Base-by-base conservation (phyloP, 2,329 filamentous ascomycete genomes). In the Biscogniauxia mediterranea region DNA sequence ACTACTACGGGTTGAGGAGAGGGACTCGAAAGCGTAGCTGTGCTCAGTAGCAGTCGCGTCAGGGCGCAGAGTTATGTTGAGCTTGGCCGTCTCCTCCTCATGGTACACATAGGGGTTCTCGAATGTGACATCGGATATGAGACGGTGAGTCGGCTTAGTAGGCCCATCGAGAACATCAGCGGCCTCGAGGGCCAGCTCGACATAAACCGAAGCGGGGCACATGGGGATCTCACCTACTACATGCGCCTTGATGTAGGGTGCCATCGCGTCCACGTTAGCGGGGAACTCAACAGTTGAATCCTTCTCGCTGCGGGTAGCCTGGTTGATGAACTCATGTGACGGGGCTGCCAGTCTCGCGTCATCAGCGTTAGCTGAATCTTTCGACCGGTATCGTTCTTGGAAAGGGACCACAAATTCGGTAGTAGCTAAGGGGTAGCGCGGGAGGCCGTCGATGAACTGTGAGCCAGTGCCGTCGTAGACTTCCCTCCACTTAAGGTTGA, bases 131-230 rank as follows among this genome's bases (percentile, higher is more conserved):
- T n/a, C 54, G 57, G 5, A 63, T 19, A 4, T 57, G 23, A 56
- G 46, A 8, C 54, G 38, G 20, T 25, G 53, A 25, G 2, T 17
- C n/a, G 25, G n/a, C 26, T 17, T 20, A 21, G 15, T 5, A 2
- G 21, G 26, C 42, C 11, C 52, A 26, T 3, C 26, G n/a, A 28
- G 25, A 42, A 52, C n/a, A 46, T 23, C 52, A 20, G 66, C 38
- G 1, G 64, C 68, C 58, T 71, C 67, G 17, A 70, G 58, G 9
- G 55, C 68, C 8, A 70, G 58, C 55, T 71, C 70, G 17, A 70
- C 60, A 32, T 64, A 63, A 4, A 70, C 64, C 13, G 67, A 69
- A 11, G 67, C 67, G 0, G 67, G 66, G 13, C 67, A 69, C 11
- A 69, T 55, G 6, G 66, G 63, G n/a, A 62, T 54, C n/a, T 62